Evolutionary conservation across 768 basidiomycete species (phyloP).

Genomic region (Rhodotorula sphaerocarpa): DNA sequence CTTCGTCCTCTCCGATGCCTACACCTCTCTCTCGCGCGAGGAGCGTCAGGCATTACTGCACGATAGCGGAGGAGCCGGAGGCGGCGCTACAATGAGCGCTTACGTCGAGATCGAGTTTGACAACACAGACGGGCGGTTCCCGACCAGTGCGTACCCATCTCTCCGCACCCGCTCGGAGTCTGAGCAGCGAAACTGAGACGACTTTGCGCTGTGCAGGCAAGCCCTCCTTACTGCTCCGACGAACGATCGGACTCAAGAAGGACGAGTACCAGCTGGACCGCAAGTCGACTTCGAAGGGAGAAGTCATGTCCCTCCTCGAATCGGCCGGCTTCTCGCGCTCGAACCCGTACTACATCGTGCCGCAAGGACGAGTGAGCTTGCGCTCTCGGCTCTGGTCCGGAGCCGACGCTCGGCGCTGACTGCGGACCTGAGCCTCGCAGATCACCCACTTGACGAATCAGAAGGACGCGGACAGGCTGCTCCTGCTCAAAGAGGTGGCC

Average conservation of each 20-base stretch:
- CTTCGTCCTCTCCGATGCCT: slow-evolving; percentile 94
- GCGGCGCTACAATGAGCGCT: slow-evolving; percentile 70
- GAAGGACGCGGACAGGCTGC: slow-evolving; percentile 85
- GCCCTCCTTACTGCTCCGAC: slow-evolving; percentile 74
- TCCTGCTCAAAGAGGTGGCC: slow-evolving; percentile 93
- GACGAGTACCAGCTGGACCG: slow-evolving; percentile 96
- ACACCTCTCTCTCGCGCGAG: slow-evolving; percentile 87
- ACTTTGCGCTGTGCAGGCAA: slow-evolving; percentile 50
- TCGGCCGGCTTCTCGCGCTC: slow-evolving; percentile 93
- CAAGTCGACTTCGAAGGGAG: slow-evolving; percentile 90
- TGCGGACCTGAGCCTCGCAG: slow-evolving; percentile 44
- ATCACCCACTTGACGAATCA: slow-evolving; percentile 95
- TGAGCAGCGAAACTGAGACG: neutral
- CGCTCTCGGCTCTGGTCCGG: slow-evolving; percentile 8
- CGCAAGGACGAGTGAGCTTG: slow-evolving; percentile 78
- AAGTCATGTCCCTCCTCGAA: slow-evolving; percentile 94
- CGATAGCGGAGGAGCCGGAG: slow-evolving; percentile 47
- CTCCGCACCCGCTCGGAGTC: neutral
- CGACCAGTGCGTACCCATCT: slow-evolving; percentile 46
- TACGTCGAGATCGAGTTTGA: slow-evolving; percentile 97
- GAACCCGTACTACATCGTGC: slow-evolving; percentile 99
- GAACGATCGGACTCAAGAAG: slow-evolving; percentile 96
- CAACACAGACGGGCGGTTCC: slow-evolving; percentile 87
- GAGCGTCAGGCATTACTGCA: slow-evolving; percentile 88
- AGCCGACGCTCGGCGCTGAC: neutral